Evolutionary conservation across 192 early-diverging fungal genomes (phyloP).

Genomic region (Dissophora globulifera): DNA sequence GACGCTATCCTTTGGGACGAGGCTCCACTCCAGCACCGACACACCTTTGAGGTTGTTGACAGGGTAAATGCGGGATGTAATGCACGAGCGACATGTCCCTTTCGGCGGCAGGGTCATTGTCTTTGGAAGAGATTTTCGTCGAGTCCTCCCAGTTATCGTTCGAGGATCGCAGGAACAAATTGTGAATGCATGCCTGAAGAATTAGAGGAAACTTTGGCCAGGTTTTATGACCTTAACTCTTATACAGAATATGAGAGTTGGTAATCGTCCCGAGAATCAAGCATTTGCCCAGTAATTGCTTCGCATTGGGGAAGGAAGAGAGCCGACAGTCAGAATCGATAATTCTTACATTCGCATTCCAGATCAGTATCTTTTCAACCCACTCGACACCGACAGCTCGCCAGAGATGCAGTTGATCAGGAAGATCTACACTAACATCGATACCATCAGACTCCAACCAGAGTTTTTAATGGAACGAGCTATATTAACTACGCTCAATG

Average conservation of each 20-base stretch:
- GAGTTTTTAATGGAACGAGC: constrained; percentile 10
- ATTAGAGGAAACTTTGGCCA: constrained; percentile 23
- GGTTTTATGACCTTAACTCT: constrained; percentile 16
- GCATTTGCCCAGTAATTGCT: constrained; percentile 20
- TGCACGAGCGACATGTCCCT: neutral
- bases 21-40: constrained; percentile 22
- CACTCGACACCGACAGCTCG: neutral
- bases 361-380: constrained; percentile 7
- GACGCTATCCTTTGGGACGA: constrained; percentile 51
- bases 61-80: constrained; percentile 32
- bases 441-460: neutral
- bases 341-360: constrained; percentile 15
- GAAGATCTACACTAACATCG: constrained; percentile 10
- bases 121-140: neutral
- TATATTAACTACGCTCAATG: constrained; percentile 2
- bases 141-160: constrained; percentile 20
- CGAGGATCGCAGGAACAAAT: constrained; percentile 18
- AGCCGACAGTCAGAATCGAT: constrained; percentile 9
- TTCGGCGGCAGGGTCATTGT: constrained; percentile 28
- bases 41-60: constrained; percentile 38
- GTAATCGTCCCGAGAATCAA: neutral
- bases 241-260: constrained; percentile 30
- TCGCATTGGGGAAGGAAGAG: constrained; percentile 10
- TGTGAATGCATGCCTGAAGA: constrained; percentile 16
- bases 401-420: constrained; percentile 13